Evolutionary conservation across 345 rosid genomes (phyloP), one percentile per base, ranked within the genome.

Genomic region (Linum tenue): DNA sequence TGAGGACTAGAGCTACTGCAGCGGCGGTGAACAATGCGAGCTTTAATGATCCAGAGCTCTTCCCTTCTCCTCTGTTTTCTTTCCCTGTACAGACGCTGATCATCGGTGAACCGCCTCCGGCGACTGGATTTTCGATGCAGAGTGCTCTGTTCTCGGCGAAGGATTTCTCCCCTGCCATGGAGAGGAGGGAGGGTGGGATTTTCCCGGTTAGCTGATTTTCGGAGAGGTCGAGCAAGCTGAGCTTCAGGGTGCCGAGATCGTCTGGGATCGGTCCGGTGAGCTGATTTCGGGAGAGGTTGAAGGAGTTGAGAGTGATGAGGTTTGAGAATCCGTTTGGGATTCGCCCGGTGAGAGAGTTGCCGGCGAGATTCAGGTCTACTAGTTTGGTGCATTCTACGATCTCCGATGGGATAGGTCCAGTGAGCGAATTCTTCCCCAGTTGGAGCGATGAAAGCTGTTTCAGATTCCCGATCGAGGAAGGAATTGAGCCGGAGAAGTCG

Each of bases 341-440:
- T 11, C 58, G 70, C 61, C 94, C 97, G 56, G 62, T 78, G 31
- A 88, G 74, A 3, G 80, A 77, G 79, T 92, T 92, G 14, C 38
- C 55, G 35, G 96, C 87, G n/a, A 88, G 96, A 76, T 79, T 85
- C 71, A 92, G 67, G 71, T 92, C 97, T 62, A 86, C 96, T 69
- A 92, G 53, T 67, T 70, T 76, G 14, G 64, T 57, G 64, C 97
- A 90, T 7, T 69, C 59, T 38, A 81, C 79, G 16, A 92, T 50
- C 40, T 77, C 83, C 2, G 15, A 2, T 0, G 98, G 96, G 59
- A 92, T 90, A 1, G 31, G 8, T 63, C 97, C 98, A 1, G 79
- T 76, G 39, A 92, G 56, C 0, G 81, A 79, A 71, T 92, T 92
- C 62, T 61, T 75, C 65, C 88, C 97, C 66, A 92, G 74, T 77